Percentiles rank a stretch among this genome's conserved stretches.
Evolutionary conservation across 108 stramenopile genomes (phyloP).

Genomic region (Cyclostephanos tholiformis): DNA sequence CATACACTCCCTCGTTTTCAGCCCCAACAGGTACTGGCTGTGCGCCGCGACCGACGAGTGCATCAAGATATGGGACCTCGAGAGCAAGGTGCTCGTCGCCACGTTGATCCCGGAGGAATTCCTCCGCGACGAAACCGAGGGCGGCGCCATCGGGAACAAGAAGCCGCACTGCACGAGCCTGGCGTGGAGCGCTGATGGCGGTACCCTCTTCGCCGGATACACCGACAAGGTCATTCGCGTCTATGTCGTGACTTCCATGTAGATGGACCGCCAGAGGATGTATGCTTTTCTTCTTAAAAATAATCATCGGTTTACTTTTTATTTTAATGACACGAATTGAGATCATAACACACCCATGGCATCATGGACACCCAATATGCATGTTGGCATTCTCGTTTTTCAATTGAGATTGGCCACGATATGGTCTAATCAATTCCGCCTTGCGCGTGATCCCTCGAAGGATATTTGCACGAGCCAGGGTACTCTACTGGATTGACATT

Average conservation of each 20-base stretch:
- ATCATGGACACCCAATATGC: no score
- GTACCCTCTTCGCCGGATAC: conserved; percentile 97
- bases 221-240: conserved; percentile 96
- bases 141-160: conserved; percentile 33
- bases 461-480: no score
- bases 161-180: conserved; percentile 94
- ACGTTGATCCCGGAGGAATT: conserved; percentile 89
- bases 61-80: conserved; percentile 99
- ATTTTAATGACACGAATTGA: no score
- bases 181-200: conserved; percentile 97
- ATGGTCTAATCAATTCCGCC: no score
- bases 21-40: conserved; percentile 99
- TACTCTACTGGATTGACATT: no score
- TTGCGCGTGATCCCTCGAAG: no score
- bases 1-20: conserved; percentile 99
- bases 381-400: no score
- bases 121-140: conserved; percentile 63
- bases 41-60: conserved; percentile 97
- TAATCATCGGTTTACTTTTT: no score
- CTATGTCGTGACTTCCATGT: conserved; percentile 77
- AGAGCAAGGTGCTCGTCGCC: conserved; percentile 97
- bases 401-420: no score
- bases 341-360: no score
- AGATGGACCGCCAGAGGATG: no score
- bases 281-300: no score